Evolutionary conservation across 2,329 filamentous ascomycete genomes (phyloP), one percentile per base, ranked within the genome.

Genomic region (Diaporthe sp.): DNA sequence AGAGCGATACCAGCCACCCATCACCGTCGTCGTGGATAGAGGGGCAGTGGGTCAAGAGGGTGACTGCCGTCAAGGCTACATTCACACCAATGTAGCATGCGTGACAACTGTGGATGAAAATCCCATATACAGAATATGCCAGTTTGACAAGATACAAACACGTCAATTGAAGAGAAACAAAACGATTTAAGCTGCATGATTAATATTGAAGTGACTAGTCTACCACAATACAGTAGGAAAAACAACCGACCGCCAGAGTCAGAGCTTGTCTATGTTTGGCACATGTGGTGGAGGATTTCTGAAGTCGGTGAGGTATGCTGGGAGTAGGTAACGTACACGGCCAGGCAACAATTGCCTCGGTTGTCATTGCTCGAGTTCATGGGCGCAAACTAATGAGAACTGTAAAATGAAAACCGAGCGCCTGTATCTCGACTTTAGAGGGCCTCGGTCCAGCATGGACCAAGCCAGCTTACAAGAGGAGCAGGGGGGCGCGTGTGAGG

Each of bases 21-120:
- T 49, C 28, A 57, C 79, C 79, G 31, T 31, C 82, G 81, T 55
- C 81, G 85, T 86, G 88, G 87, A 89, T 86, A 84, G 88, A 90
- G 88, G 88, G 89, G 85, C 85, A 87, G 88, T 83, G 88, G 90
- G 89, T 87, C 87, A 91, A 92, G 88, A 87, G 89, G 90, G 87
- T 90, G 90, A 85, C 87, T 88, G 88, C 85, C 88, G 89, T 90
- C 88, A 79, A 82, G n/a, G 70, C 44, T 57, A 51, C 70, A 58
- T 65, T 65, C 34, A 44, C 42, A 51, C 34, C 7, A 37, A 51
- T 73, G 58, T 53, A 47, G 25, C 71, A 39, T 53, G 44, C 25
- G 34, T 25, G 37, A 34, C n/a, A 57, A 53, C 15, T 47, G 39
- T n/a, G 39, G n/a, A n/a, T 17, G 22, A 7, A 20, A 17, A 31